Evolutionary conservation across 2,329 filamentous ascomycete species (phyloP).

Genomic region (Parastagonospora avenae): DNA sequence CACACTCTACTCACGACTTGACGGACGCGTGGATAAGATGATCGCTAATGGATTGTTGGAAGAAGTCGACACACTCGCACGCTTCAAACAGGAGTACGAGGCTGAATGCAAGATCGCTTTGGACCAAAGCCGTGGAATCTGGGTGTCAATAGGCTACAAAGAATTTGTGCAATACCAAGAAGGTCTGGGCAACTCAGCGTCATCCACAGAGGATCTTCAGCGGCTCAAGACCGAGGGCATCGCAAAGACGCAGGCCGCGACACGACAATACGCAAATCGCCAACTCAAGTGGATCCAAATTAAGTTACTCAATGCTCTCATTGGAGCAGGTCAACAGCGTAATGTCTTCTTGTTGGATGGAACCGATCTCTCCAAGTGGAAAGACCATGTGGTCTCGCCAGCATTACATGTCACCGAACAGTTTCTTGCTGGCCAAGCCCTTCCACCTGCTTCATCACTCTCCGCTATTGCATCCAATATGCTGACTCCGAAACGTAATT

Average conservation of each 20-base stretch:
- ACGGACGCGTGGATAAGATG: conserved; percentile 85
- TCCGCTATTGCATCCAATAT: conserved; percentile 62
- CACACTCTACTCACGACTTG: conserved; percentile 70
- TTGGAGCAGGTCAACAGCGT: conserved; percentile 57
- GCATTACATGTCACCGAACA: conserved; percentile 65
- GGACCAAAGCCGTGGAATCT: conserved; percentile 83
- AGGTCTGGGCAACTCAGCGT: conserved; percentile 32
- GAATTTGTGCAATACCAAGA: conserved; percentile 77
- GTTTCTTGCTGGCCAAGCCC: conserved; percentile 63
- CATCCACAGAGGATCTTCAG: conserved; percentile 53
- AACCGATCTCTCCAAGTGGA: conserved; percentile 69
- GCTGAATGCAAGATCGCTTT: conserved; percentile 57
- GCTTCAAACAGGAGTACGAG: conserved; percentile 53
- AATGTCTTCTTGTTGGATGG: conserved; percentile 82
- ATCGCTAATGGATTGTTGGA: conserved; percentile 66
- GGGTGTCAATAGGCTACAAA: conserved; percentile 96
- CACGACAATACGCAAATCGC: conserved; percentile 82
- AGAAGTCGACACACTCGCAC: conserved; percentile 63
- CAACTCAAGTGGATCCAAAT: conserved; percentile 87
- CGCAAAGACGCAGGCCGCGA: conserved; percentile 80
- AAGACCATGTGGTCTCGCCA: conserved; percentile 65
- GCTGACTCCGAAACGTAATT: conserved; percentile 61
- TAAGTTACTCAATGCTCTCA: conserved; percentile 75
- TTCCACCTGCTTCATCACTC: conserved; percentile 62
- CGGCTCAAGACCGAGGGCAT: conserved; percentile 65